Percentiles rank a stretch among this genome's conserved stretches.
These are phyloP conservation scores for Paecilomyces dactylethromorphus DNA, from an alignment of 2,329 filamentous ascomycete genomes.

Conservation along the genomic window DNA sequence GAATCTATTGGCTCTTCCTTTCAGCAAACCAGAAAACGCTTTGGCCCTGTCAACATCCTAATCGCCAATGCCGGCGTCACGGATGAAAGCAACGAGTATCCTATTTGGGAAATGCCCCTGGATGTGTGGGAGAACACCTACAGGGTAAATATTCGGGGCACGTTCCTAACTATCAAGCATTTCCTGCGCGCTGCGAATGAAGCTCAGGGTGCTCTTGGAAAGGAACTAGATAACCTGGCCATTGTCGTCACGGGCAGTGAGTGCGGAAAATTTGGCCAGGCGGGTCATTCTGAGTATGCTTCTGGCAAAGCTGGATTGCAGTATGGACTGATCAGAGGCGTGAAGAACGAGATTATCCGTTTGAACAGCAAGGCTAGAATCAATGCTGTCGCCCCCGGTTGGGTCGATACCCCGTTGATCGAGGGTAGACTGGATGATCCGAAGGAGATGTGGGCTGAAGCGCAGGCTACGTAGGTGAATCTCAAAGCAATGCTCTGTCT, in stretches of 20 bases:
- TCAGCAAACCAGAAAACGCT: conserved; percentile 34
- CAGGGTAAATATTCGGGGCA: conserved; percentile 45
- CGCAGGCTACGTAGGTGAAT: conserved; percentile 36
- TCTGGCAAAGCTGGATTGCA: conserved; percentile 47
- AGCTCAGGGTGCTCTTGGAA: conserved; percentile 30
- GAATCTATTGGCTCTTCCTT: conserved; percentile 37
- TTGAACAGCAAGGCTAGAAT: conserved; percentile 46
- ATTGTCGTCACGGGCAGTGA: conserved; percentile 51
- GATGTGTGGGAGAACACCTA: conserved; percentile 49
- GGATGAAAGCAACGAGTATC: conserved; percentile 42
- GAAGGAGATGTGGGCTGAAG: conserved; percentile 44
- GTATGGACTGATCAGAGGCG: conserved; percentile 46
- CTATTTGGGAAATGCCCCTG: conserved; percentile 48
- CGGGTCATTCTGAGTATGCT: conserved; percentile 46
- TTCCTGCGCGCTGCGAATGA: conserved; percentile 41
- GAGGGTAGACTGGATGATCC: conserved; percentile 45
- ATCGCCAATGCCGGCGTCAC: conserved; percentile 49
- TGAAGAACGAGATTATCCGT: conserved; percentile 50
- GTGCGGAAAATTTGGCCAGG: conserved; percentile 45
- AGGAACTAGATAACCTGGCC: conserved; percentile 43
- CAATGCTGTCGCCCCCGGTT: conserved; percentile 47
- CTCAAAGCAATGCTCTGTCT: background rate
- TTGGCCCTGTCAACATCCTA: conserved; percentile 48
- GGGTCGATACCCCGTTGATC: conserved; percentile 43
- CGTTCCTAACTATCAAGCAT: conserved; percentile 51